These are phyloP conservation scores for Gautieria morchelliformis DNA, from an alignment of 768 basidiomycete genomes.

Conservation along the genomic window DNA sequence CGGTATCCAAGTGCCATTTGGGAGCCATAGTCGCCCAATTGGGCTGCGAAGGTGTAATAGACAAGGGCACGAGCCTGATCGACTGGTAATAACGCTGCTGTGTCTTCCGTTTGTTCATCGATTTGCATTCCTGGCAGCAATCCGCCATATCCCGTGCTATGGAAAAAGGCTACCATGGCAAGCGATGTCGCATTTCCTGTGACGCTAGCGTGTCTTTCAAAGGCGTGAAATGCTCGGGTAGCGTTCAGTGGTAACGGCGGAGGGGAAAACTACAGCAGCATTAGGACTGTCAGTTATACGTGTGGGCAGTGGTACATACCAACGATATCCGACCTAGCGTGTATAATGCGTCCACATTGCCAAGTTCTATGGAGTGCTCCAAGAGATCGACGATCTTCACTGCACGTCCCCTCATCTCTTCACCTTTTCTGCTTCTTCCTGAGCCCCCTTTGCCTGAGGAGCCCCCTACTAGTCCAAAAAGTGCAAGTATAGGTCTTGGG, in stretches of 20 bases:
- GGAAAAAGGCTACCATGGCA: constrained; percentile 76
- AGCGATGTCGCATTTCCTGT: constrained; percentile 87
- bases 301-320: constrained; percentile 29
- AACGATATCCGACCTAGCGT: constrained; percentile 57
- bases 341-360: constrained; percentile 64
- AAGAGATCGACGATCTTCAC: constrained; percentile 76
- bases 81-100: constrained; percentile 36
- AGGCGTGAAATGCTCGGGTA: constrained; percentile 51
- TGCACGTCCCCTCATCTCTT: constrained; percentile 59
- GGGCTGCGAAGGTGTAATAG: constrained; percentile 90
- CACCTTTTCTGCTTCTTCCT: constrained; percentile 45
- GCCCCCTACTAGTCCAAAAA: background rate
- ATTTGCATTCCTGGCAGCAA: background rate
- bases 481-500: constrained; percentile 5
- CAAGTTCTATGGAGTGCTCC: constrained; percentile 72
- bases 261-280: constrained; percentile 54
- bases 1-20: constrained; percentile 92
- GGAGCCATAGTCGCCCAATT: constrained; percentile 77
- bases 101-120: constrained; percentile 19
- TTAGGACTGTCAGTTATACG: background rate
- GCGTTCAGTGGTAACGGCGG: constrained; percentile 54
- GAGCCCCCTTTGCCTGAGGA: constrained; percentile 14
- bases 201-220: constrained; percentile 47
- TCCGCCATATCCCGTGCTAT: constrained; percentile 66
- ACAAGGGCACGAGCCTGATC: constrained; percentile 79